phyloP scores from a whole-genome alignment of 2,329 filamentous ascomycete genomes.

The Zasmidium angulare region DNA sequence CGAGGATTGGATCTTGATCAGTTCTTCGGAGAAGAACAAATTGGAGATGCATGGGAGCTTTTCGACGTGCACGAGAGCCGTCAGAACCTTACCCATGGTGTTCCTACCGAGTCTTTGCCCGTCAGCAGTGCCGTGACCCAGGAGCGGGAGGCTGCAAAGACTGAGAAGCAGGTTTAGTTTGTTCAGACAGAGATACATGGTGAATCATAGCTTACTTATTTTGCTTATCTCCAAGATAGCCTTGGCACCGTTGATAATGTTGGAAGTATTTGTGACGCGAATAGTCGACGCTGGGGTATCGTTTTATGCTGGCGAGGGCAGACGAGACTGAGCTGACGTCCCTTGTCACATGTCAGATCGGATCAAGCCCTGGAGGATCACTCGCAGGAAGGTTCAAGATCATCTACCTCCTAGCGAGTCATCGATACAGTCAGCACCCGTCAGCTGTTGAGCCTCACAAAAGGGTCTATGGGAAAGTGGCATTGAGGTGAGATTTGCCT shows the following conservation, averaged over 20 bases:
- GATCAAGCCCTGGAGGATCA: not conserved
- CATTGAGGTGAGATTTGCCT: not conserved
- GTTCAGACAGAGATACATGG: too few relatives aligned
- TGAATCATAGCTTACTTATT: too few relatives aligned
- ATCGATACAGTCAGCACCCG: not conserved
- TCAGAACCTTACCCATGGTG: constrained; percentile 28
- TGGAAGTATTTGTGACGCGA: too few relatives aligned
- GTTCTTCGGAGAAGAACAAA: constrained; percentile 59
- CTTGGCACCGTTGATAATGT: too few relatives aligned
- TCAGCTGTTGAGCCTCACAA: not conserved
- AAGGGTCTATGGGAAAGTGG: not conserved
- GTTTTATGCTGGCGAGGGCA: too few relatives aligned
- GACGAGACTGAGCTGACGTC: not conserved
- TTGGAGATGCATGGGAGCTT: constrained; percentile 38
- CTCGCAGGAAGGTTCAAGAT: not conserved
- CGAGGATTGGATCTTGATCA: constrained; percentile 56
- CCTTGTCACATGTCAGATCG: not conserved
- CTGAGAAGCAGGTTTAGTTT: constrained; percentile 12
- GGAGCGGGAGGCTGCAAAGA: constrained; percentile 5
- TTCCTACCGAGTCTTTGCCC: constrained; percentile 7
- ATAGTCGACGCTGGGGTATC: too few relatives aligned
- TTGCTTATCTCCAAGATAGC: too few relatives aligned
- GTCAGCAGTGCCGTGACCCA: constrained; percentile 15
- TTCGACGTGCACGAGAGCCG: constrained; percentile 20
- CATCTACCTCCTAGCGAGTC: not conserved